Conservation (phyloP, 2,329 filamentous ascomycete genomes). For the Aspergillus quadrilineatus region DNA sequence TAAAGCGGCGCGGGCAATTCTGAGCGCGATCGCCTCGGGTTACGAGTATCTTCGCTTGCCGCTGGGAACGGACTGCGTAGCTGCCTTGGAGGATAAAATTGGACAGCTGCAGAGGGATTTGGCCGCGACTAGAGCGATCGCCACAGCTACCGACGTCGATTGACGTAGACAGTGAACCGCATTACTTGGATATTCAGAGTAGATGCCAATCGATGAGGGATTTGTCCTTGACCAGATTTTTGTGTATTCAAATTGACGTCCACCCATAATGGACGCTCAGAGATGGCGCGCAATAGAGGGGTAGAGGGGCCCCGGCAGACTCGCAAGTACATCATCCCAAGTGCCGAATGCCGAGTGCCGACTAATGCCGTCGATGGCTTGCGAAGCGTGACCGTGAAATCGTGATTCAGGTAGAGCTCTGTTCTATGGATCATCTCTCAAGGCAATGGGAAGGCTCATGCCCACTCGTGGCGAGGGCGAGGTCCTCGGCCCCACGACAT, state of each 20-base stretch:
- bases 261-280: no score
- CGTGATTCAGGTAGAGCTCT: neutral
- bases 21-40: neutral
- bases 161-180: neutral
- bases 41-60: conserved; percentile 4
- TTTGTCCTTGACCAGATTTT: neutral
- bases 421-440: no score
- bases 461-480: no score
- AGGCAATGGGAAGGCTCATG: no score
- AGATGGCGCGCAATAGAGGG: no score
- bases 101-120: conserved; percentile 3
- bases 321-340: no score
- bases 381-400: no score
- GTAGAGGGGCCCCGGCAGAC: no score
- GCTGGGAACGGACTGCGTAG: conserved; percentile 8
- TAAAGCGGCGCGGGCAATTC: conserved; percentile 1
- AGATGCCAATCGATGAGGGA: neutral
- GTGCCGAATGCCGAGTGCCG: no score
- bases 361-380: no score
- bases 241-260: neutral
- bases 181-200: neutral
- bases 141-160: conserved; percentile 7
- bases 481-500: neutral
- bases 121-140: neutral
- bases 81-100: conserved; percentile 9